Percentiles rank a stretch among this genome's conserved stretches.
phyloP scores from a whole-genome alignment of 1,284 basidiomycete genomes.

The Moesziomyces antarcticus region DNA sequence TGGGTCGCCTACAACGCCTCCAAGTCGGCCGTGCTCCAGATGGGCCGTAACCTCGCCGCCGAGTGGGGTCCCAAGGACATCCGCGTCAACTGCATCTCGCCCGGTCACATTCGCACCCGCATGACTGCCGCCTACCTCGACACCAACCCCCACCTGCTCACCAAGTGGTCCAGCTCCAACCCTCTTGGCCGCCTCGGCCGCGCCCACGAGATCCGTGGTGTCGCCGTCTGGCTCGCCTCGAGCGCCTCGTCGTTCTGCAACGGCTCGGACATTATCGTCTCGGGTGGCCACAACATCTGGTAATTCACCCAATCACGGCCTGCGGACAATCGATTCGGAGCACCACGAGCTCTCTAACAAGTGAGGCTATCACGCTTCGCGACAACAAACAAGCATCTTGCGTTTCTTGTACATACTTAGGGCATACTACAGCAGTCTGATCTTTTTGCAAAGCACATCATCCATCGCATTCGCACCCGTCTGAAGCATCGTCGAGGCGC shows the following conservation, averaged over 20 bases:
- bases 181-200: slow-evolving; percentile 80
- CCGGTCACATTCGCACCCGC: slow-evolving; percentile 70
- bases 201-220: slow-evolving; percentile 81
- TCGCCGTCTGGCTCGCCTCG: slow-evolving; percentile 80
- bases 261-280: slow-evolving; percentile 64
- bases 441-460: slow-evolving; percentile 10
- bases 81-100: slow-evolving; percentile 65
- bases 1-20: slow-evolving; percentile 84
- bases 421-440: slow-evolving; percentile 28
- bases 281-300: slow-evolving; percentile 68
- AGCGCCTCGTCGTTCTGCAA: slow-evolving; percentile 67
- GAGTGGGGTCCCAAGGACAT: slow-evolving; percentile 79
- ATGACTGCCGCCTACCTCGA: slow-evolving; percentile 84
- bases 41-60: slow-evolving; percentile 84
- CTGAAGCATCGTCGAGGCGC: neutral
- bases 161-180: slow-evolving; percentile 80
- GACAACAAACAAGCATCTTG: slow-evolving; percentile 7
- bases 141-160: slow-evolving; percentile 75
- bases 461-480: neutral
- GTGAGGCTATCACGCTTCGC: too few species aligned
- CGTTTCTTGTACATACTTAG: slow-evolving; percentile 38
- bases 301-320: slow-evolving; percentile 28
- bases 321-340: slow-evolving; percentile 15
- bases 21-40: slow-evolving; percentile 83
- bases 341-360: neutral